Evolutionary conservation across 306 rosid genomes (phyloP), one percentile per base, ranked within the genome.

Genomic region (Castanea crenata): DNA sequence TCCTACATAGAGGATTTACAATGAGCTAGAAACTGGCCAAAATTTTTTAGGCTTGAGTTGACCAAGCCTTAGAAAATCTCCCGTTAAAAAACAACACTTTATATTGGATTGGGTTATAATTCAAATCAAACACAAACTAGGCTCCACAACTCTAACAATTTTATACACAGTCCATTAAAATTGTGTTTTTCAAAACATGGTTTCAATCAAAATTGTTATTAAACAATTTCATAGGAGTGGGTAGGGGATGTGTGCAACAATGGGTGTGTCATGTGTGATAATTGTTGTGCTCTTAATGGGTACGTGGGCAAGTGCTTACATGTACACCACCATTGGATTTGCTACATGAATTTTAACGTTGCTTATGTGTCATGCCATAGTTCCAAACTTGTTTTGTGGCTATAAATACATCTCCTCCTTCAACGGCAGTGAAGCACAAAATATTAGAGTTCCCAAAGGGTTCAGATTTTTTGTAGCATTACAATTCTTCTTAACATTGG

Each of bases 381-480:
- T 46, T 14, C 6, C 34, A 71, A 86, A 75, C 70, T 84, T 88
- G 89, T 78, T 76, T 58, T 25, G 1, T 8, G 46, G 46, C 11
- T 38, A 38, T 38, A 7, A 38, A 38, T 38, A 38, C 3, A 38
- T 38, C 46, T 86, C 52, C 29, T 29, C n/a, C 87, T 76, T 86
- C 87, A 79, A 85, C 86, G 87, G 88, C 89, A 86, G 93, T 92
- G 92, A 86, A 92, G 97, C 86, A 87, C 89, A 51, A 77, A 51
- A 46, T 46, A 3, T 10, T 12, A 3, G 54, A 10, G 54, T 49
- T 49, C 14, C 54, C 46, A 7, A 2, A 8, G 67, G 35, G n/a
- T 71, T 80, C 77, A 75, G 13, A 41, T 49, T 5, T 81, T 78
- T 77, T 62, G 71, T 73, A 23, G 71, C 79, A 64, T 62, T 8